Percentiles rank a stretch among this genome's conserved stretches.
Conservation (phyloP, 2,329 filamentous ascomycete species). For the Thielaviopsis euricoi region DNA sequence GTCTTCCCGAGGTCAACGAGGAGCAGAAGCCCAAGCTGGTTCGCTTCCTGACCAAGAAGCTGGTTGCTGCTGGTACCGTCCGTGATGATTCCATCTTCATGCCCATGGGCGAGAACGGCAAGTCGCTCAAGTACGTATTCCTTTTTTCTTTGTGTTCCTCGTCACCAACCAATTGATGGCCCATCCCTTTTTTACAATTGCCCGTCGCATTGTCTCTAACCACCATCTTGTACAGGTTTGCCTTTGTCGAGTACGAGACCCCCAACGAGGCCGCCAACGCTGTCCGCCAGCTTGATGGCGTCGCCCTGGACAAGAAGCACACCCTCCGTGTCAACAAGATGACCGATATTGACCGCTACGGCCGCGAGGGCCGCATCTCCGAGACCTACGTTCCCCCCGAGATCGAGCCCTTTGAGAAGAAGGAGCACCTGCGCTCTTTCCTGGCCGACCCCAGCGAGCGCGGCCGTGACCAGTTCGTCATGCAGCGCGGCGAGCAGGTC, state of each 20-base stretch:
- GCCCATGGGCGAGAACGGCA: constrained; percentile 76
- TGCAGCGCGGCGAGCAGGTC: constrained; percentile 83
- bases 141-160: background rate
- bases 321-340: constrained; percentile 93
- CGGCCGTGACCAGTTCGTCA: constrained; percentile 86
- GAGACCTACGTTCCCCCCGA: constrained; percentile 74
- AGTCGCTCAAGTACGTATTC: constrained; percentile 60
- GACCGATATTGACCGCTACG: constrained; percentile 92
- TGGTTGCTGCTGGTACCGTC: constrained; percentile 70
- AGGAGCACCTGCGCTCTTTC: constrained; percentile 90
- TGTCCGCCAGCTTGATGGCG: constrained; percentile 72
- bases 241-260: constrained; percentile 91
- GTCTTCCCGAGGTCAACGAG: constrained; percentile 73
- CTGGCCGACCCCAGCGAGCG: constrained; percentile 63
- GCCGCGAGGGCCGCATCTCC: constrained; percentile 80
- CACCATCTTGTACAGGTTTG: constrained; percentile 46
- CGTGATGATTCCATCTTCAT: constrained; percentile 82
- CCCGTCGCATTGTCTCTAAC: constrained; percentile 4
- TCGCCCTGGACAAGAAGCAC: constrained; percentile 91
- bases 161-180: background rate
- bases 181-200: background rate
- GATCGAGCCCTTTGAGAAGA: constrained; percentile 80
- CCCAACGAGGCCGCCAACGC: constrained; percentile 79
- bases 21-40: constrained; percentile 87
- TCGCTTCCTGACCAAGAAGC: constrained; percentile 90